Evolutionary conservation across 169 alveolate genomes (phyloP).

Genomic region (Perkinsus chesapeaki): DNA sequence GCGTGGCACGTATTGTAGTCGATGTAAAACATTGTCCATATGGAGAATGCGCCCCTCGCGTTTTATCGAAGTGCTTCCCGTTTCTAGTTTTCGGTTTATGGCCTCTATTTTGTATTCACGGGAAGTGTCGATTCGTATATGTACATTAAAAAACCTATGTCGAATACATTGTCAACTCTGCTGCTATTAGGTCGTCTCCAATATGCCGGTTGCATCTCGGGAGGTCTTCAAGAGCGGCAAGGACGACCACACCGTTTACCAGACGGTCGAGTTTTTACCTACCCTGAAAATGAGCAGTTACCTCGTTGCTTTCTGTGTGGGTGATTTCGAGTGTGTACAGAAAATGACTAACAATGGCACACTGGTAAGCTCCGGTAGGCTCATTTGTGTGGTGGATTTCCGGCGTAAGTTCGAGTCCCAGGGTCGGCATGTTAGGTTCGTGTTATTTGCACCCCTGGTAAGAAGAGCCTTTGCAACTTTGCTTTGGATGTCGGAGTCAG

Average conservation of each 20-base stretch:
- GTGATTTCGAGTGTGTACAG: slow-evolving; percentile 22
- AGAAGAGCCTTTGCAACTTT: not conserved
- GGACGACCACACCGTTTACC: not conserved
- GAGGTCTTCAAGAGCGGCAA: not conserved
- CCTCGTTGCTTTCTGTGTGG: slow-evolving; percentile 24
- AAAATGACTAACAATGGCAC: not conserved
- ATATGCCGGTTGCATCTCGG: not conserved
- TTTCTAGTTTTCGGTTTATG: no score
- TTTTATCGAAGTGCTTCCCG: no score
- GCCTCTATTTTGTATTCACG: no score
- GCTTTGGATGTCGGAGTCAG: not conserved
- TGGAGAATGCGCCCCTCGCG: no score
- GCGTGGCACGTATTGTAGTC: no score
- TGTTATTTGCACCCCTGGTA: not conserved
- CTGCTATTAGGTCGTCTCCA: slow-evolving; percentile 3
- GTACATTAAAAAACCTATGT: no score
- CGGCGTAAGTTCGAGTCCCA: not conserved
- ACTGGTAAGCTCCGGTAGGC: not conserved
- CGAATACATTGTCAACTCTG: no score
- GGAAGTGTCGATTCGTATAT: no score
- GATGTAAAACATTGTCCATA: no score
- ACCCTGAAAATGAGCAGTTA: slow-evolving; percentile 17
- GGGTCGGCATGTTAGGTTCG: not conserved
- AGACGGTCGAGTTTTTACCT: not conserved
- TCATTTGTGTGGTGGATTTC: not conserved